These are phyloP conservation scores for Mycena indigotica DNA, from an alignment of 768 basidiomycete genomes.

Conservation along the genomic window DNA sequence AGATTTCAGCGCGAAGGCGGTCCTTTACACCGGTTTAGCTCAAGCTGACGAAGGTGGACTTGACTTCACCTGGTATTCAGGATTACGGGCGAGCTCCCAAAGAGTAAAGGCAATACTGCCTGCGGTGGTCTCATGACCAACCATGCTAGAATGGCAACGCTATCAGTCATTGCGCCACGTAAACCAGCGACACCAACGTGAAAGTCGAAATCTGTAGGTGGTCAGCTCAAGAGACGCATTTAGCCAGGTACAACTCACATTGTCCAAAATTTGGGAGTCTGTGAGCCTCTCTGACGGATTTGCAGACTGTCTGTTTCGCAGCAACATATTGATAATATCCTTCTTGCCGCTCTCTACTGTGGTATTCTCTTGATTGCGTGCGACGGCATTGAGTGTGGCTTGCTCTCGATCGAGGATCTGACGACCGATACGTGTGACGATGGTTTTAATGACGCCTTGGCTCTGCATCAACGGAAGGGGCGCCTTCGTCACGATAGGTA, in stretches of 20 bases:
- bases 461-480: conserved; percentile 29
- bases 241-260: conserved; percentile 20
- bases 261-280: conserved; percentile 30
- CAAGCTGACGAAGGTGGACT: not conserved
- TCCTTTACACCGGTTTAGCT: conserved; percentile 21
- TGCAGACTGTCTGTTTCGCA: conserved; percentile 18
- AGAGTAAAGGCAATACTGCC: conserved; percentile 40
- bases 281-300: conserved; percentile 9
- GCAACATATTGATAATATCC: conserved; percentile 31
- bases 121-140: conserved; percentile 46
- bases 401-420: conserved; percentile 26
- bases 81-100: conserved; percentile 40
- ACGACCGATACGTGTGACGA: conserved; percentile 27
- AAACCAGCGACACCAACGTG: conserved; percentile 10
- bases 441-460: conserved; percentile 29
- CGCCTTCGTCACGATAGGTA: conserved; percentile 28
- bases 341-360: conserved; percentile 1
- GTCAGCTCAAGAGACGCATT: not conserved
- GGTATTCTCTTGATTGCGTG: not conserved
- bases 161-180: not conserved
- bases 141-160: conserved; percentile 33
- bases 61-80: conserved; percentile 31
- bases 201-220: conserved; percentile 22
- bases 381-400: not conserved
- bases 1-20: conserved; percentile 42